Evolutionary conservation across 345 rosid species (phyloP).

Genomic region (Trapa incisa): DNA sequence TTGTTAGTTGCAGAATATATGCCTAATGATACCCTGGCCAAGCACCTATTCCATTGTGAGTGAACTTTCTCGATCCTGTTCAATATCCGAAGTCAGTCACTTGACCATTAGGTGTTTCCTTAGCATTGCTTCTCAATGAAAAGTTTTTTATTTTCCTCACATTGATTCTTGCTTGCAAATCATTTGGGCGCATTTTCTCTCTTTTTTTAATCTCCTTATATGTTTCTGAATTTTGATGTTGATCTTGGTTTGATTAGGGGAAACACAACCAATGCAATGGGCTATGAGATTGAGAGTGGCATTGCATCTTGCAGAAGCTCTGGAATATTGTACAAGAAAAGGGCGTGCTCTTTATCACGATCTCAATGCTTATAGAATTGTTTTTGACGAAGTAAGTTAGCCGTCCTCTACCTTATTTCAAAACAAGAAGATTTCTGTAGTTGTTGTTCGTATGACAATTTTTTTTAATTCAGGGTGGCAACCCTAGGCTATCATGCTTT

Average conservation of each 20-base stretch:
- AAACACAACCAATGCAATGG: slow-evolving; percentile 93
- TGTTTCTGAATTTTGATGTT: slow-evolving; percentile 1
- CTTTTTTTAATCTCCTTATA: neutral
- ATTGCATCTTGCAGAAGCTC: slow-evolving; percentile 80
- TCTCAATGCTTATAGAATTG: slow-evolving; percentile 82
- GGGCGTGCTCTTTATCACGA: slow-evolving; percentile 87
- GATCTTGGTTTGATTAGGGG: slow-evolving; percentile 43
- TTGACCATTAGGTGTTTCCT: neutral
- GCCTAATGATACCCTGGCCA: slow-evolving; percentile 91
- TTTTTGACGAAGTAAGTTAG: slow-evolving; percentile 72
- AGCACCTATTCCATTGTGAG: slow-evolving; percentile 87
- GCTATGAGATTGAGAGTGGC: slow-evolving; percentile 94
- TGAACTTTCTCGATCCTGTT: neutral
- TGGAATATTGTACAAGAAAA: slow-evolving; percentile 80
- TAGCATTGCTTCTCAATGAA: neutral
- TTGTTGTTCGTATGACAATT: neutral
- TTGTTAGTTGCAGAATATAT: slow-evolving; percentile 76
- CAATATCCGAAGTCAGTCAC: neutral
- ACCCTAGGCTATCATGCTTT: slow-evolving; percentile 88
- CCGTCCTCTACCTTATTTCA: neutral
- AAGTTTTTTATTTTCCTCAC: neutral
- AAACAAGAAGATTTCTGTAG: neutral
- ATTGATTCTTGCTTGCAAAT: neutral
- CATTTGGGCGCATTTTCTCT: too few species aligned
- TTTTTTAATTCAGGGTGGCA: slow-evolving; percentile 44